Conservation (phyloP, 305 asterid genomes). For the Fraxinus platypoda region DNA sequence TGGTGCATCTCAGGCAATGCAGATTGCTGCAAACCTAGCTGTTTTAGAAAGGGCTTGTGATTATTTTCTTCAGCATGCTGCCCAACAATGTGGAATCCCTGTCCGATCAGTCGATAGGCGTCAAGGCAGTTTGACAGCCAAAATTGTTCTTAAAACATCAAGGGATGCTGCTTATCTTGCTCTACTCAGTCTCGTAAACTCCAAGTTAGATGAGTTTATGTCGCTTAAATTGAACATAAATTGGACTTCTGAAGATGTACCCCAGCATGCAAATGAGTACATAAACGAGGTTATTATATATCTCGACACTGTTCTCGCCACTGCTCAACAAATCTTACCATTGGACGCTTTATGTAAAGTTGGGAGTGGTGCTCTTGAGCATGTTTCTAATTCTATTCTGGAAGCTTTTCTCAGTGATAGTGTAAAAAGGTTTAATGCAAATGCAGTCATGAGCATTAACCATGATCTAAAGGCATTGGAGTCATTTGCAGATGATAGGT, state of each 20-base stretch:
- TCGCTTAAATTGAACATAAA: slow-evolving; percentile 65
- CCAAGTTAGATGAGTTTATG: slow-evolving; percentile 79
- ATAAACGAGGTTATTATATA: slow-evolving; percentile 74
- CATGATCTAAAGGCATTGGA: slow-evolving; percentile 71
- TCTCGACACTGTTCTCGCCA: slow-evolving; percentile 80
- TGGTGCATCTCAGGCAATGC: slow-evolving; percentile 92
- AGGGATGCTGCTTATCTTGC: slow-evolving; percentile 90
- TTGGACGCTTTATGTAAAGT: slow-evolving; percentile 19
- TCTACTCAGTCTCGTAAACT: slow-evolving; percentile 59
- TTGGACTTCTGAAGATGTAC: slow-evolving; percentile 72
- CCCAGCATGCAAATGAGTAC: slow-evolving; percentile 68
- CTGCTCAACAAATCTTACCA: slow-evolving; percentile 49
- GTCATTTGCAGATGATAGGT: slow-evolving; percentile 79
- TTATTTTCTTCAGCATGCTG: slow-evolving; percentile 90
- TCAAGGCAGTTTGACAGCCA: slow-evolving; percentile 73
- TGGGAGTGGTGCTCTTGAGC: slow-evolving; percentile 87
- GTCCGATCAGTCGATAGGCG: slow-evolving; percentile 73
- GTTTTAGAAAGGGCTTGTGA: slow-evolving; percentile 89
- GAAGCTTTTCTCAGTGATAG: slow-evolving; percentile 66
- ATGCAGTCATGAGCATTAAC: slow-evolving; percentile 60
- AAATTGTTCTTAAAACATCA: slow-evolving; percentile 78
- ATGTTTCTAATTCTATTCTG: slow-evolving; percentile 68
- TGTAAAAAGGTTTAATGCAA: slow-evolving; percentile 29
- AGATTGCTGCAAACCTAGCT: slow-evolving; percentile 85
- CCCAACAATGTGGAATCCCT: slow-evolving; percentile 92